Base-by-base conservation (phyloP, 1,284 basidiomycete genomes). In the Microbotryum lychnidis-dioicae region DNA sequence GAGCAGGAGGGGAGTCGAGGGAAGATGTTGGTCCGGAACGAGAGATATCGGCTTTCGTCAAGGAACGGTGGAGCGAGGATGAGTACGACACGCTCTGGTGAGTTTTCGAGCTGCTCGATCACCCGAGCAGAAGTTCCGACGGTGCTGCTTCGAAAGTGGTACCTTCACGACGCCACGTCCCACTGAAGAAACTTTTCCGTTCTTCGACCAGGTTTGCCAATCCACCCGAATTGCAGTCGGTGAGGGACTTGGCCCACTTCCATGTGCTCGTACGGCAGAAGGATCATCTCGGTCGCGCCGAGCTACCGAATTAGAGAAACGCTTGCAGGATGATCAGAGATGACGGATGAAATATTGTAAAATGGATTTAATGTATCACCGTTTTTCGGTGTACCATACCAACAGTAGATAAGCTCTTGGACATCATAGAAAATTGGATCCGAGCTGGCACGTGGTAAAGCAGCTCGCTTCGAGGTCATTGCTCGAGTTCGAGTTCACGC, bases 11-110 rank as follows among this genome's bases (percentile, higher is more conserved):
- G 65, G 78, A 80, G 27, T 78, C 80, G 0, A 74, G 77, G 4
- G 80, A 80, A 65, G 84, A 85, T 69, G 80, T 82, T 53, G 70
- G 73, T 50, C 83, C 81, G 14, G 84, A 83, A 6, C 71, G 68
- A 50, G 83, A 86, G 65, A 82, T 87, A 25, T 37, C 57, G 37
- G 57, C 56, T 57, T 89, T 85, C 73, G 80, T 90, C 33, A 78
- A 75, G 72, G 76, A 76, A 50, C 76, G 81, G 55, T 90, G 87
- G 87, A 70, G 70, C 18, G 85, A 86, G 70, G 73, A 72, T 12
- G 80, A 81, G 31, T 90, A 86, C 85, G 87, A 90, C 75, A 87
- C 87, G 0, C 85, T 85, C 3, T 90, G 87, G 87, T 89, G 88
- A 72, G 85, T 88, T 33, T 6, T 18, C 6, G 27, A 25, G 12